Conservation (phyloP, 495 filamentous ascomycete genomes). For the Neurospora pannonica region DNA sequence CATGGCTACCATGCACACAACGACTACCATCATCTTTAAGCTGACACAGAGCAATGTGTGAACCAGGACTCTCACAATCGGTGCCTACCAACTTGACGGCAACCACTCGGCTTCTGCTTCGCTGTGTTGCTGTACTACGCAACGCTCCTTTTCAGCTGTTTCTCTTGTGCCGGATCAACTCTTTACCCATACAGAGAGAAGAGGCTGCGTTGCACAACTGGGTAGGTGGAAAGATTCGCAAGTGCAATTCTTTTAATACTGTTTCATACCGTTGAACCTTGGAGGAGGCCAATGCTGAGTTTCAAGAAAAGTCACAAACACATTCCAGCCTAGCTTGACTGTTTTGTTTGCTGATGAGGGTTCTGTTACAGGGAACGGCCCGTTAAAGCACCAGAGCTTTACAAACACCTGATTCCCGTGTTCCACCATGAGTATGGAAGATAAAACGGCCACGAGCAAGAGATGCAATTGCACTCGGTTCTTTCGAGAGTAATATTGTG, state of each 20-base stretch:
- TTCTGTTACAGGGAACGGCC: neutral
- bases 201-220: neutral
- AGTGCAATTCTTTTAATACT: neutral
- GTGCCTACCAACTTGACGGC: neutral
- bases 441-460: neutral
- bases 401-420: neutral
- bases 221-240: neutral
- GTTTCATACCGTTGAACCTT: neutral
- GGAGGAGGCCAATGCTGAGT: neutral
- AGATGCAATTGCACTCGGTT: neutral
- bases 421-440: neutral
- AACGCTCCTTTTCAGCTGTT: neutral
- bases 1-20: neutral
- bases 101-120: neutral
- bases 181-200: neutral
- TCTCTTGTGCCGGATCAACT: neutral
- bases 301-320: neutral
- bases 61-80: neutral
- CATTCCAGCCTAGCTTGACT: neutral
- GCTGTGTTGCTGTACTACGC: neutral
- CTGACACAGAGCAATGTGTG: neutral
- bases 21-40: neutral
- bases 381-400: neutral
- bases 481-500: neutral
- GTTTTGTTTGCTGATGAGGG: neutral